Evolutionary conservation across 2,329 filamentous ascomycete species (phyloP), one percentile per base, ranked within the genome.

Genomic region (Colletotrichum horii): DNA sequence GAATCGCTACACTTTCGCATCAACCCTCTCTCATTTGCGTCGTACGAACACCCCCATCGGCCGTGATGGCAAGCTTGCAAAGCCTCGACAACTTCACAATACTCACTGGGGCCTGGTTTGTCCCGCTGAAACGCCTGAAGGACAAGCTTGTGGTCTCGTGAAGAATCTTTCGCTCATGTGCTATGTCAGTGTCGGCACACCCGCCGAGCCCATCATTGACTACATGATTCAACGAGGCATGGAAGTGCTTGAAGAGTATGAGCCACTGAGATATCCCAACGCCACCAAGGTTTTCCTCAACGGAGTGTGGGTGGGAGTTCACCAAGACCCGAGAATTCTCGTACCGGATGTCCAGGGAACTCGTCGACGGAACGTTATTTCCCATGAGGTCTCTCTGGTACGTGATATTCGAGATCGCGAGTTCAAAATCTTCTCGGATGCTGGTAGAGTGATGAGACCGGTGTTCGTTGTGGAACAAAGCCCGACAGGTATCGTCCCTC

Each of bases 111-210:
- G 97, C 77, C 88, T 98, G 80, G 96, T 99, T 22, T 99, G 97
- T 84, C 97, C 97, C 34, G 96, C 97, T 34, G 97, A 99, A 84
- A 99, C 97, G 19, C 97, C 97, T 28, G 97, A 99, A 91, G 97
- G 97, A 78, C 97, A 99, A 84, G 97, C 97, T 85, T 99, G 97
- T 88, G 97, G 97, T 87, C 89, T 99, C 78, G 97, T 99, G 85
- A 99, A 99, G 89, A 99, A 99, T 82, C 83, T 99, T 83, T 96
- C 97, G 8, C 89, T 99, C 68, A 98, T 99, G 96, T 98, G 97
- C 83, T 98, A 98, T 81, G 96, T 99, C 82, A 98, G 96, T 81
- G 96, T 98, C 66, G 96, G 96, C 80, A 97, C 96, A 34, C 95
- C 96, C 19, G 95, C 95, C 22, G 94, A 96, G 73, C 96, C 96